Percentiles rank a stretch among this genome's conserved stretches.
phyloP scores from a whole-genome alignment of 2,329 filamentous ascomycete genomes.

The Metarhizium robertsii region DNA sequence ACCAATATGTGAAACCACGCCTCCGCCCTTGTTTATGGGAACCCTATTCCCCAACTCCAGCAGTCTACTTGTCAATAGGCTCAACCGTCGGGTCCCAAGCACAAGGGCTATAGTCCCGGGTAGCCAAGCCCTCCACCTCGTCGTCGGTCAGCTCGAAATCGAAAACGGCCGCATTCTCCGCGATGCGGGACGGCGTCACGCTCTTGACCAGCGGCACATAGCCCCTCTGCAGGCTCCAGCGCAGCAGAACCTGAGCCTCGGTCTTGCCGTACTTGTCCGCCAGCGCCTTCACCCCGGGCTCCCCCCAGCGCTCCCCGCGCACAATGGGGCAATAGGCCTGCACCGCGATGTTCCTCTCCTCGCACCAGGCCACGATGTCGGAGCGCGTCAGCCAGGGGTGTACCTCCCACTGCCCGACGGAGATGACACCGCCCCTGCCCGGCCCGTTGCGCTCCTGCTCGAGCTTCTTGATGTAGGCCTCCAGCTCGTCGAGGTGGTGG shows the following conservation, averaged over 20 bases:
- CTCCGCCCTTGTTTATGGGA: not conserved
- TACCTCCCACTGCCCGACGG: constrained; percentile 80
- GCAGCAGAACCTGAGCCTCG: constrained; percentile 67
- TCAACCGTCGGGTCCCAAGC: constrained; percentile 47
- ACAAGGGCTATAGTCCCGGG: constrained; percentile 42
- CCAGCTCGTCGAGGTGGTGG: constrained; percentile 52
- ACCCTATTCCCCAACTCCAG: too few species aligned
- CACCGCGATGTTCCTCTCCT: constrained; percentile 50
- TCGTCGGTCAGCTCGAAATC: constrained; percentile 46
- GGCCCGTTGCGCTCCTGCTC: constrained; percentile 50
- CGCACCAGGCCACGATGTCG: constrained; percentile 73
- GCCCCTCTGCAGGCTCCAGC: constrained; percentile 76
- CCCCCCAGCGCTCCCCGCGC: constrained; percentile 60
- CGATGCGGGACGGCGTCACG: constrained; percentile 56
- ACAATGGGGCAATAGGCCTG: constrained; percentile 56
- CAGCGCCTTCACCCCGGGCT: constrained; percentile 54
- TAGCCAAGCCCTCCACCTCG: constrained; percentile 41
- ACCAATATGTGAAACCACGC: too few species aligned
- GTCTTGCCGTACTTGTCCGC: constrained; percentile 65
- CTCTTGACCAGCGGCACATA: constrained; percentile 68
- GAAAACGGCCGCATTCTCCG: constrained; percentile 49
- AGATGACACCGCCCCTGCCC: constrained; percentile 62
- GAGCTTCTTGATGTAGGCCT: constrained; percentile 49
- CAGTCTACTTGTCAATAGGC: constrained; percentile 29
- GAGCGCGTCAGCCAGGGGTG: constrained; percentile 79